These are phyloP conservation scores for Citrus trifoliata DNA, from an alignment of 345 rosid genomes.

Conservation along the genomic window DNA sequence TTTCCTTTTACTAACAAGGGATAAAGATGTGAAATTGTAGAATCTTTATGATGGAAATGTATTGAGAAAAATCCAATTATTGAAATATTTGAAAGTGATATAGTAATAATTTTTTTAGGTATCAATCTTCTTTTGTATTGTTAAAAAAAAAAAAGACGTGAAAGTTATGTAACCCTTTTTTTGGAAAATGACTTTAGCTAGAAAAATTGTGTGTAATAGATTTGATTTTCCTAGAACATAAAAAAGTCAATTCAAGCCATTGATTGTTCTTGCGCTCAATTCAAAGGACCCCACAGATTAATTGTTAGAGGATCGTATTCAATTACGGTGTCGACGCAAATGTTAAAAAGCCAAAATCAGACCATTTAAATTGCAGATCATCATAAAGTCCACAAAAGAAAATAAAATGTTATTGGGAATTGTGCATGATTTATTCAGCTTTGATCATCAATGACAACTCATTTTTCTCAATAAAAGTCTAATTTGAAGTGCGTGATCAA, in stretches of 20 bases:
- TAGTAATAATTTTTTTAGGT: background rate
- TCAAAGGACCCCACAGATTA: background rate
- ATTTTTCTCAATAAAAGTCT: background rate
- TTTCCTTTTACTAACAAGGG: background rate
- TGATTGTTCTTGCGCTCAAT: background rate
- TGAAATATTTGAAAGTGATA: background rate
- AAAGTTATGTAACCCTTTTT: no score
- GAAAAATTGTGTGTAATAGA: background rate
- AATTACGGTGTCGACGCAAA: background rate
- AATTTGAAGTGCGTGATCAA: conserved; percentile 4
- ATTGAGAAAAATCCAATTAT: background rate
- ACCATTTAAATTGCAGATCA: background rate
- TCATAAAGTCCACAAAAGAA: background rate
- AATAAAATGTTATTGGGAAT: background rate
- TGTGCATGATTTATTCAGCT: background rate
- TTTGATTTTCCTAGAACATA: background rate
- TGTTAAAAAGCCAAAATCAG: background rate
- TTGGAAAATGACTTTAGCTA: background rate
- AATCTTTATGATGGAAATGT: background rate
- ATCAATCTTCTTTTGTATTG: no score
- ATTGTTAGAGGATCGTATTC: background rate
- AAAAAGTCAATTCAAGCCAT: background rate
- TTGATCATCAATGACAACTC: background rate
- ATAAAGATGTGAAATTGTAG: background rate
- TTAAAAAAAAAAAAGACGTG: no score